These are phyloP conservation scores for Solanum corneliomulleri DNA, from an alignment of 257 asterid genomes.

Conservation along the genomic window DNA sequence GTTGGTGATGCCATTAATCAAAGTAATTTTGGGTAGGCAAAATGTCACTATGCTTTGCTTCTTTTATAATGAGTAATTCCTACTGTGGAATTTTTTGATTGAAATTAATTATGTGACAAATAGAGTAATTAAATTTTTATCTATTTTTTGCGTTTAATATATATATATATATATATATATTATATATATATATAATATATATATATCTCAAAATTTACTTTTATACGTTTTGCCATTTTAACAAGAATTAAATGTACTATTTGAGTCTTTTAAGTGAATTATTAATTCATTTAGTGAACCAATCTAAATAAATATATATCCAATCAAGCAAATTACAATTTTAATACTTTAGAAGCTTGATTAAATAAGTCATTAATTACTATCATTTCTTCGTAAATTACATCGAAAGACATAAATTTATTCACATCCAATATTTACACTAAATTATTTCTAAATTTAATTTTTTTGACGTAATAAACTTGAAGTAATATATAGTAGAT, in stretches of 20 bases:
- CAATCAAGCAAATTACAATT: background rate
- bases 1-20: background rate
- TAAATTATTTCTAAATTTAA: background rate
- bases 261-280: background rate
- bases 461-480: background rate
- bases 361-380: background rate
- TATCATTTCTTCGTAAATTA: background rate
- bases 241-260: background rate
- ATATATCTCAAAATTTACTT: background rate
- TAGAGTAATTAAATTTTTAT: background rate
- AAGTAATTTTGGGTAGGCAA: background rate
- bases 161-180: too few relatives aligned
- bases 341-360: background rate
- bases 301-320: background rate
- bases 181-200: background rate
- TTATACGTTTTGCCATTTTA: background rate
- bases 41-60: background rate
- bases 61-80: background rate
- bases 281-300: background rate
- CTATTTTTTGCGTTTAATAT: background rate
- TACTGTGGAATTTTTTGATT: background rate
- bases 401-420: fast-evolving
- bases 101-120: background rate
- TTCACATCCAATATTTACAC: background rate
- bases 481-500: background rate